A percentile compares a stretch with the other conserved stretches of the same genome.
phyloP scores from a whole-genome alignment of 768 basidiomycete genomes.

The Kondoa subrosea region DNA sequence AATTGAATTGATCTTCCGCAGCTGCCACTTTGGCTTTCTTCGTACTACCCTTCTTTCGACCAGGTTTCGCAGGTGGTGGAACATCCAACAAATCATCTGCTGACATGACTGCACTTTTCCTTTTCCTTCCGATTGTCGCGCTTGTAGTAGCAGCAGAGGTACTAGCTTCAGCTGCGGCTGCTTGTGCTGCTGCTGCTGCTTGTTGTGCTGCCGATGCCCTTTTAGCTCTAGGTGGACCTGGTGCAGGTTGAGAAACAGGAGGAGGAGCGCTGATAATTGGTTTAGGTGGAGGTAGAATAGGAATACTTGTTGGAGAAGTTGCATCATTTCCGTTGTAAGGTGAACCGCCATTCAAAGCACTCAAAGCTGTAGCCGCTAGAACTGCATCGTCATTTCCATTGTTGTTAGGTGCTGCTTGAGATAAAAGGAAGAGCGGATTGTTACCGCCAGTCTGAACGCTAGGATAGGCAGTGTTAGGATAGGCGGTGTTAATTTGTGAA shows the following conservation, averaged over 20 bases:
- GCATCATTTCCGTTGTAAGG: slow-evolving; percentile 3
- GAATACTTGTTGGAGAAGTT: background rate
- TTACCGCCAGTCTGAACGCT: slow-evolving; percentile 12
- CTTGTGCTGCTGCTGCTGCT: background rate
- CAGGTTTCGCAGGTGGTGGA: background rate
- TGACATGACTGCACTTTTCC: slow-evolving; percentile 1
- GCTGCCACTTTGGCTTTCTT: slow-evolving; percentile 1
- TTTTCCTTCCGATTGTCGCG: slow-evolving; percentile 7
- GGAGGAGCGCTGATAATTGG: background rate
- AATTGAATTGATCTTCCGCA: background rate
- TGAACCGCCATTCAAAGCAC: slow-evolving; percentile 9
- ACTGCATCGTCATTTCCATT: slow-evolving; percentile 23
- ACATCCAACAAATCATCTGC: background rate
- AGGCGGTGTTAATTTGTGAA: background rate
- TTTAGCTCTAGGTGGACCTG: background rate
- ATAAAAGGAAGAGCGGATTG: slow-evolving; percentile 27
- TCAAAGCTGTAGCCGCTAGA: slow-evolving; percentile 26
- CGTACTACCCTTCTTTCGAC: background rate
- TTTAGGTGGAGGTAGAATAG: background rate
- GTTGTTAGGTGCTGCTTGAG: slow-evolving; percentile 21
- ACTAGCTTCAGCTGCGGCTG: background rate
- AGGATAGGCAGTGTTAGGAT: too few species aligned
- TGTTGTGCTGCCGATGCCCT: background rate
- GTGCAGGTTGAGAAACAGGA: background rate
- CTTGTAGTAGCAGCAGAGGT: slow-evolving; percentile 1